Conservation (phyloP, 768 basidiomycete genomes). For the Amanita jacksonii region DNA sequence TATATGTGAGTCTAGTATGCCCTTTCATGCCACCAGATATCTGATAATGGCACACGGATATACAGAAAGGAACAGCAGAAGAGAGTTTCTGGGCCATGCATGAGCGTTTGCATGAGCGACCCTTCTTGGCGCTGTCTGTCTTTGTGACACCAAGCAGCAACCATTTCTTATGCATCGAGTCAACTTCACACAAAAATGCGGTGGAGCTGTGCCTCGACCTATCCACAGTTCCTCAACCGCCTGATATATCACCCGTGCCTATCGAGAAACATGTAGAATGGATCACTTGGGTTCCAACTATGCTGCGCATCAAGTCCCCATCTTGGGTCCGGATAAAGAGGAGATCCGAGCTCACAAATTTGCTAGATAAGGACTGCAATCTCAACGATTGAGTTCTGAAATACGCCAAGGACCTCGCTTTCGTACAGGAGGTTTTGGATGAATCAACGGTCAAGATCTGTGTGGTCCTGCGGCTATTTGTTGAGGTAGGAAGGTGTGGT, state of each 20-base stretch:
- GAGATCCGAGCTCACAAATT: background rate
- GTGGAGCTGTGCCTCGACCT: background rate
- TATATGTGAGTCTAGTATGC: background rate
- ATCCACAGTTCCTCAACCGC: too few species aligned
- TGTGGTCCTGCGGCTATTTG: background rate
- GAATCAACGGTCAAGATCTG: background rate
- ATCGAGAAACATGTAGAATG: background rate
- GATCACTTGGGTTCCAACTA: background rate
- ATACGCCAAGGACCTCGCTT: background rate
- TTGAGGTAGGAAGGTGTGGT: background rate
- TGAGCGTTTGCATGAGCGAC: background rate
- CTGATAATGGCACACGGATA: background rate
- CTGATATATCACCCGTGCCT: background rate
- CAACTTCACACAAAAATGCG: background rate
- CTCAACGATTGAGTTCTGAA: background rate
- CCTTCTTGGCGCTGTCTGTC: background rate
- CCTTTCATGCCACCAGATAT: background rate
- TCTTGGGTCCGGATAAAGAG: background rate
- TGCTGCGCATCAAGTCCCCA: background rate
- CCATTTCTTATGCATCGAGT: background rate
- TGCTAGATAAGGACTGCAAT: background rate
- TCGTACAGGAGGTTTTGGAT: background rate
- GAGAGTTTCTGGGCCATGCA: background rate
- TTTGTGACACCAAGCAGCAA: background rate
- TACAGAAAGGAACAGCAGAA: background rate